Evolutionary conservation across 208 protist species (phyloP), one percentile per base, ranked within the genome.

Genomic region (Trypanosoma cruzi): DNA sequence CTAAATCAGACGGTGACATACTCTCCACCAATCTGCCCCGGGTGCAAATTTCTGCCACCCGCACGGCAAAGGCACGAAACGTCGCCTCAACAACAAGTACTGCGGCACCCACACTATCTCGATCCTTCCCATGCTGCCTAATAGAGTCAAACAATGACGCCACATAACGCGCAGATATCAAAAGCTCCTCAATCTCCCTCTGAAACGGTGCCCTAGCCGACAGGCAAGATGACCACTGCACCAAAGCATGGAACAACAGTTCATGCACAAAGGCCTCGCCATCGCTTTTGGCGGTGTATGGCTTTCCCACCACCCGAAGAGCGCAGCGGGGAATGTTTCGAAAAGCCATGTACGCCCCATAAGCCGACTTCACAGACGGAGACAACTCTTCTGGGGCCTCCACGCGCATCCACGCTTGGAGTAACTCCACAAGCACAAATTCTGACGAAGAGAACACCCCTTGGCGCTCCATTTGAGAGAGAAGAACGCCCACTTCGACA

Each of bases 271-370:
- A 78, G 10, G 59, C 59, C 36, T 64, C 55, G 2, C 56, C 71
- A 4, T 59, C 56, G 37, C 42, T 29, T 37, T 26, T 36, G 11
- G 54, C 13, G 20, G 37, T 50, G 42, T 55, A 50, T 26, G 20
- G 3, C 3, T 49, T 18, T 5, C 60, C 37, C 22, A 49, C 16
- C 13, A 61, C 13, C 18, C 64, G 48, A 11, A 78, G 31, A 1
- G 73, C 64, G 50, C 65, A 71, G 1, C 68, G 71, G 4, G 83
- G 83, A 63, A 88, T 75, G 68, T 75, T 75, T 20, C 68, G 52
- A 57, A 88, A 59, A 1, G 83, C 83, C 5, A 66, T 56, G 48
- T 85, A 85, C 4, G 81, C 76, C 31, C 75, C 64, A 6, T 36
- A 42, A 0, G 59, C 36, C n/a, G 48, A 54, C 13, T 55, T 64